Conservation (phyloP, 345 rosid species). For the Heritiera littoralis region DNA sequence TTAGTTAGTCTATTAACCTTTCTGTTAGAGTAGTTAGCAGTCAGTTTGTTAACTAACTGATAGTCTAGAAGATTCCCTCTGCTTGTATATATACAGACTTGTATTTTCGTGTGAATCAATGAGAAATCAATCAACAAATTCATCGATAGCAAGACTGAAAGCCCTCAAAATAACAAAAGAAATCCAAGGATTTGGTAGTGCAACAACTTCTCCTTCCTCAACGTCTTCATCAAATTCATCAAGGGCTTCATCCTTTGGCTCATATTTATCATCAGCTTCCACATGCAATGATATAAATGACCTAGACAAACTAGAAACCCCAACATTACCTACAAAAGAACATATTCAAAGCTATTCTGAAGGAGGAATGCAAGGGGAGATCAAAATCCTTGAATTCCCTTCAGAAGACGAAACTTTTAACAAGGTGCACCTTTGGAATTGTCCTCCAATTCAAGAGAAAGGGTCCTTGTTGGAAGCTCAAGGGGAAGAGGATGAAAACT, state of each 20-base stretch:
- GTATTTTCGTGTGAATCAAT: no score
- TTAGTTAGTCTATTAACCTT: no score
- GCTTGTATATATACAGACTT: no score
- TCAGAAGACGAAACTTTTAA: not conserved
- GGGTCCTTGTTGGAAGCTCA: conserved; percentile 40
- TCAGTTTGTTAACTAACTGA: no score
- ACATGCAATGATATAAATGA: conserved; percentile 19
- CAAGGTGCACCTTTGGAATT: conserved; percentile 31
- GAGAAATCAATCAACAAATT: no score
- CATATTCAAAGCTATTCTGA: not conserved
- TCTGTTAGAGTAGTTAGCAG: no score
- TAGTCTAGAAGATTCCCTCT: no score
- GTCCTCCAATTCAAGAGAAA: conserved; percentile 27
- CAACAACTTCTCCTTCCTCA: conserved; percentile 25
- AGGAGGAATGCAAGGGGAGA: conserved; percentile 3
- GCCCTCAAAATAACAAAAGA: conserved; percentile 50
- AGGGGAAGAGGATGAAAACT: conserved; percentile 17
- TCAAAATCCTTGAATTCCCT: not conserved
- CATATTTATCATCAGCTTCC: conserved; percentile 26
- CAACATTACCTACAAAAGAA: conserved; percentile 8
- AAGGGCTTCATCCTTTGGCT: conserved; percentile 35
- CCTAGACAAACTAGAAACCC: conserved; percentile 10
- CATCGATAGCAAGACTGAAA: conserved; percentile 48
- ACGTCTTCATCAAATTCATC: conserved; percentile 29
- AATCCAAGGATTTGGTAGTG: conserved; percentile 57